Evolutionary conservation across 768 basidiomycete species (phyloP).

Genomic region (Fomitopsis serialis): DNA sequence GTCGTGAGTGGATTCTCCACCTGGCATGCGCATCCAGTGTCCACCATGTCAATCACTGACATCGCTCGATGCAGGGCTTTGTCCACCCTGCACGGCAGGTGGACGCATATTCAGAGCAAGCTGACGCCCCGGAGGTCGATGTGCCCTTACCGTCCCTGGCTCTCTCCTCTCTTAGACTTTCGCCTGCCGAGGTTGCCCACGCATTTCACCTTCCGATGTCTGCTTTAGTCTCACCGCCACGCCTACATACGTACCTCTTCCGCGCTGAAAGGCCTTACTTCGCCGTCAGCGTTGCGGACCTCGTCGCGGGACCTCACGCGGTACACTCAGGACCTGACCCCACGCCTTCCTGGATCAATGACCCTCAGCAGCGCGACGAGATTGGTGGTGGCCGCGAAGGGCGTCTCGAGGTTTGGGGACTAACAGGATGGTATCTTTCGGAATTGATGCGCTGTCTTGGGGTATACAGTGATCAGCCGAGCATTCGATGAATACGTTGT

Average conservation of each 20-base stretch:
- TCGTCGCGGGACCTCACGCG: conserved; percentile 23
- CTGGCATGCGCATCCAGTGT: background rate
- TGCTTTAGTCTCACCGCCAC: conserved; percentile 39
- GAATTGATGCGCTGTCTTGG: conserved; percentile 52
- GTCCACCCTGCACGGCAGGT: conserved; percentile 14
- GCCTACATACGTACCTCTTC: conserved; percentile 49
- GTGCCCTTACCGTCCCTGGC: conserved; percentile 57
- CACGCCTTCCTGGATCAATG: conserved; percentile 27
- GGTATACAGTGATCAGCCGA: conserved; percentile 33
- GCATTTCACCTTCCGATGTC: conserved; percentile 68
- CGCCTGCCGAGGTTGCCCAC: conserved; percentile 59
- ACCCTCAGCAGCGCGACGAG: conserved; percentile 33
- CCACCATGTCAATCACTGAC: background rate
- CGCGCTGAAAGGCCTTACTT: conserved; percentile 55
- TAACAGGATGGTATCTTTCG: conserved; percentile 80
- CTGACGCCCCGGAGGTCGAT: conserved; percentile 17
- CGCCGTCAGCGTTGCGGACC: conserved; percentile 62
- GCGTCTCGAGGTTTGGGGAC: conserved; percentile 70
- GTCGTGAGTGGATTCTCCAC: conserved; percentile 45
- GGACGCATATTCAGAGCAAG: background rate
- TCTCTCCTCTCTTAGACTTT: conserved; percentile 44
- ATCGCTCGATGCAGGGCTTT: conserved; percentile 27
- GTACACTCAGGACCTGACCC: conserved; percentile 10
- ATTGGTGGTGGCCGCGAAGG: conserved; percentile 38
- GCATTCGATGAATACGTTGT: background rate